Conservation (phyloP, 768 basidiomycete species). For the Scleroderma citrinum region DNA sequence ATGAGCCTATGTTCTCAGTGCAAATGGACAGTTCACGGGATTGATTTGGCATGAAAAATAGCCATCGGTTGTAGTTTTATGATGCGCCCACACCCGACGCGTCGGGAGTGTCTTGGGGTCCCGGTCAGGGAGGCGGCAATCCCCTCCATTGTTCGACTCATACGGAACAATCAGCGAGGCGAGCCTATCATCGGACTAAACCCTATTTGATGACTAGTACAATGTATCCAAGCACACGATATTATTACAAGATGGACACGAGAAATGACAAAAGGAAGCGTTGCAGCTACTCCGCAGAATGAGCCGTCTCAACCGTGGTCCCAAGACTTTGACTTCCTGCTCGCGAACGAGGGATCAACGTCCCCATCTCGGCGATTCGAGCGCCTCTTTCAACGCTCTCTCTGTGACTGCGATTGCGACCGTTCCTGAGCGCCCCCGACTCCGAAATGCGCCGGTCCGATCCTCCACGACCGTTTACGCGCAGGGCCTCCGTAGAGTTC, state of each 20-base stretch:
- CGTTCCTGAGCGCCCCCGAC: constrained; percentile 22
- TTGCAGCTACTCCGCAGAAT: constrained; percentile 7
- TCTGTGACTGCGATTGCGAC: constrained; percentile 46
- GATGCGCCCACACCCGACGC: background rate
- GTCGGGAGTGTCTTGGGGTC: constrained; percentile 5
- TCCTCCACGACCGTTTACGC: constrained; percentile 37
- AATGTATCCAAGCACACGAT: background rate
- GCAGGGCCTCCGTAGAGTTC: constrained; percentile 43
- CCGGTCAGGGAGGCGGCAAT: background rate
- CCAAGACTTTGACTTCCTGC: constrained; percentile 41
- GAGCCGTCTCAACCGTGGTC: constrained; percentile 29
- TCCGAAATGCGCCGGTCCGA: constrained; percentile 18
- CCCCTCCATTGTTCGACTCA: constrained; percentile 9
- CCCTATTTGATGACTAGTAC: constrained; percentile 4
- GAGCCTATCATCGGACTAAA: background rate
- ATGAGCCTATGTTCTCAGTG: too few relatives aligned
- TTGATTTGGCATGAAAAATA: too few relatives aligned
- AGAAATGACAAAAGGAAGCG: background rate
- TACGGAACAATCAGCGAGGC: background rate
- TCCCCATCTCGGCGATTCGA: constrained; percentile 65
- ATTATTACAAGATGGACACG: background rate
- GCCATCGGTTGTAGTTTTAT: too few relatives aligned
- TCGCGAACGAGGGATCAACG: constrained; percentile 44
- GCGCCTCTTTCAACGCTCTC: constrained; percentile 59
- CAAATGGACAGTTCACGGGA: background rate